phyloP scores from a whole-genome alignment of 2,329 filamentous ascomycete genomes.

The Curvularia eragrostidis region DNA sequence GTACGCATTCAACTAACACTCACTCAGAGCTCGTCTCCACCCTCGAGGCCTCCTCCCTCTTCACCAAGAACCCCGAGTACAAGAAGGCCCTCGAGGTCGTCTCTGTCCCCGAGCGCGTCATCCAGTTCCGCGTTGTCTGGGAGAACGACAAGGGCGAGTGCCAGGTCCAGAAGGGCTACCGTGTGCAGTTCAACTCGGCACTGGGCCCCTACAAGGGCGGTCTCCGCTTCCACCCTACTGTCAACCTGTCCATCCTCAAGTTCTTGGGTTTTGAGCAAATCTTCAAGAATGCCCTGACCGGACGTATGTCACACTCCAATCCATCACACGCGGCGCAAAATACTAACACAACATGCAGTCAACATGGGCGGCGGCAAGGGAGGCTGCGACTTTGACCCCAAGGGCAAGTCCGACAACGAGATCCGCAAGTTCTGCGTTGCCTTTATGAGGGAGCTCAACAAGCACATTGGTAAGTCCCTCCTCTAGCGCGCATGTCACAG shows the following conservation, averaged over 20 bases:
- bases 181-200: slow-evolving; percentile 98
- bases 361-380: slow-evolving; percentile 98
- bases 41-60: slow-evolving; percentile 91
- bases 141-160: slow-evolving; percentile 89
- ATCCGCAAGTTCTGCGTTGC: slow-evolving; percentile 95
- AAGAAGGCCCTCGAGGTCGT: slow-evolving; percentile 85
- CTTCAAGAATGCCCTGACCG: slow-evolving; percentile 99
- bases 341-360: slow-evolving; percentile 57
- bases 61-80: slow-evolving; percentile 94
- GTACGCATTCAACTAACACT: slow-evolving; percentile 19
- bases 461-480: slow-evolving; percentile 72
- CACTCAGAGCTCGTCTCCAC: slow-evolving; percentile 85
- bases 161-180: slow-evolving; percentile 93
- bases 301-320: slow-evolving; percentile 66
- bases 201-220: slow-evolving; percentile 98
- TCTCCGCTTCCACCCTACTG: slow-evolving; percentile 89
- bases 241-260: slow-evolving; percentile 82
- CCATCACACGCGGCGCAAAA: background rate
- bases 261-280: slow-evolving; percentile 99
- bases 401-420: slow-evolving; percentile 96
- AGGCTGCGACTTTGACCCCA: slow-evolving; percentile 97
- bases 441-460: slow-evolving; percentile 95
- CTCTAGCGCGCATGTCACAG: slow-evolving; percentile 10
- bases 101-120: slow-evolving; percentile 90
- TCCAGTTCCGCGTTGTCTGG: slow-evolving; percentile 98